Conservation (phyloP, 805 yeast genomes). For the Candida pini region DNA sequence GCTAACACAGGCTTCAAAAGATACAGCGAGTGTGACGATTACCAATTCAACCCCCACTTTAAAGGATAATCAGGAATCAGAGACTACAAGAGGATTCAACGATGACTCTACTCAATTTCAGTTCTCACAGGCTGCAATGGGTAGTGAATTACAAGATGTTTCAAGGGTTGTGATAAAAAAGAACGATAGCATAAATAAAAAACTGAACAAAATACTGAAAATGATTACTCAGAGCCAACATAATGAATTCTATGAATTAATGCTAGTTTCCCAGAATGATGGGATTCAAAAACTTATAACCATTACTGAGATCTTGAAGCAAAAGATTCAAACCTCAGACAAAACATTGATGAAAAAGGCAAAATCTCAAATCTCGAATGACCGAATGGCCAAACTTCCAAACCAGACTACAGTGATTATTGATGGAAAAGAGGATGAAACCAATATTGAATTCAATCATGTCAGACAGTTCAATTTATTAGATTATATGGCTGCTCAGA, state of each 20-base stretch:
- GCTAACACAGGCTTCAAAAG: no score
- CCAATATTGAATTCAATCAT: not conserved
- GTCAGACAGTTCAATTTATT: constrained; percentile 21
- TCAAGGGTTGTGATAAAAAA: constrained; percentile 10
- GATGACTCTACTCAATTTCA: no score
- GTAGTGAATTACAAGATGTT: no score
- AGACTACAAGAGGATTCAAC: no score
- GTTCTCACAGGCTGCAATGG: no score
- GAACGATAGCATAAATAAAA: constrained; percentile 20
- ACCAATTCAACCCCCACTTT: no score
- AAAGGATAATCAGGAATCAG: no score
- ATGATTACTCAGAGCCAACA: constrained; percentile 1
- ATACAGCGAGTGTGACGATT: no score
- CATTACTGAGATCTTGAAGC: constrained; percentile 26
- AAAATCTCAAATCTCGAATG: constrained; percentile 6
- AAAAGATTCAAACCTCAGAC: constrained; percentile 11
- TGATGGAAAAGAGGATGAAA: constrained; percentile 1
- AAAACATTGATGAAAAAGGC: not conserved
- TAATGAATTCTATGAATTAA: constrained; percentile 7
- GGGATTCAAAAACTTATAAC: constrained; percentile 26
- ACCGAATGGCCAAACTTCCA: constrained; percentile 10
- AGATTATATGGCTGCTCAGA: constrained; percentile 11
- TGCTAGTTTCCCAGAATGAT: constrained; percentile 16
- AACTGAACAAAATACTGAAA: constrained; percentile 13
- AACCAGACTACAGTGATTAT: constrained; percentile 4